Base-by-base conservation (phyloP, 106 monocot species). In the Dendrobium nobile region DNA sequence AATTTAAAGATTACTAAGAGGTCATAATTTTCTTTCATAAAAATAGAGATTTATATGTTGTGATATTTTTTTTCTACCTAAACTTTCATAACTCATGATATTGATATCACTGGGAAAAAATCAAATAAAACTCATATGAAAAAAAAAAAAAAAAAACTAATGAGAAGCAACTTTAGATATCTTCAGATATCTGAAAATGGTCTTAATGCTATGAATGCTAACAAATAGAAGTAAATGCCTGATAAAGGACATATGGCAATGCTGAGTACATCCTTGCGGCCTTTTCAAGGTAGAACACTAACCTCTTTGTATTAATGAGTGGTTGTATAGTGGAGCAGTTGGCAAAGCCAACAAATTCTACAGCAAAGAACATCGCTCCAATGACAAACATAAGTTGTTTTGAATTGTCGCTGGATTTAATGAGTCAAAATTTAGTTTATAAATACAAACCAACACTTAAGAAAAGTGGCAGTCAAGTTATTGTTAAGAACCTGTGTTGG, bases 241-340 rank as follows among this genome's bases (percentile, higher is more conserved):
- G 95, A 19, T 86, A 84, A 73, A 92, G 75, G 48, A 90, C 95
- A 82, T 90, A 95, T 9, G 92, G 87, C 20, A 95, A 41, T 64
- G 90, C 87, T 2, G 95, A 95, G 81, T 92, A 92, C 95, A 95
- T 95, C 43, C 92, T 88, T 16, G 95, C 92, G 68, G 95, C 90
- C 33, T 79, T 86, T 73, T 95, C 95, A 58, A 92, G 47, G 77
- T 92, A 95, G 76, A 90, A 95, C 42, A 95, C 88, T 0, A 86
- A 82, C 75, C 95, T 87, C 65, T 92, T 92, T 11, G 86, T 58
- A 9, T 80, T 78, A 10, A 92, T 72, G 47, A 95, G 47, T 26
- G 95, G 90, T 79, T 90, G 95, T 54, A 92, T 87, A 3, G 87
- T 81, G 11, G 86, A 77, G 9, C 80, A 84, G 70, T 95, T 92